Conservation (phyloP, 176 grass and related monocot species). For the Musa troglodytarum region DNA sequence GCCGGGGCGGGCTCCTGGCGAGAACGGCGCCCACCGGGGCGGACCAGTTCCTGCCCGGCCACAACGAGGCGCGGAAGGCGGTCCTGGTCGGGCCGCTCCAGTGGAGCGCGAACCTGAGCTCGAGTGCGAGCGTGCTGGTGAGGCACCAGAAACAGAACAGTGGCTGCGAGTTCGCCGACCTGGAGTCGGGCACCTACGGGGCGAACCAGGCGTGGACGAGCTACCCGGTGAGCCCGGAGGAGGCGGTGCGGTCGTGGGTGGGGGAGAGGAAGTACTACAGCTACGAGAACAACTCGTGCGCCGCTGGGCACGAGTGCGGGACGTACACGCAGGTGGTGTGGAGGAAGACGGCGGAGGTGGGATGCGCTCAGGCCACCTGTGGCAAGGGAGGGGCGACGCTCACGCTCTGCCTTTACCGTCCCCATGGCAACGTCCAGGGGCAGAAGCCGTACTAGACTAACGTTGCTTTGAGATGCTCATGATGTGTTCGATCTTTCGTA, state of each 20-base stretch:
- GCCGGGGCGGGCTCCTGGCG: background rate
- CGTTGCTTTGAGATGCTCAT: no score
- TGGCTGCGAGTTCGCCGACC: constrained; percentile 46
- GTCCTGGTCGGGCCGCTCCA: constrained; percentile 36
- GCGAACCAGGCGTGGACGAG: constrained; percentile 73
- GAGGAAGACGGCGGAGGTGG: constrained; percentile 39
- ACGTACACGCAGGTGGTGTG: constrained; percentile 96
- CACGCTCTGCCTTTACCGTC: constrained; percentile 64
- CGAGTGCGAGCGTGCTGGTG: constrained; percentile 13
- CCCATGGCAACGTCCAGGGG: constrained; percentile 65
- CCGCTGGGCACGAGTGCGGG: constrained; percentile 49
- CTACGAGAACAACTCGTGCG: constrained; percentile 57
- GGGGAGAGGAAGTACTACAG: constrained; percentile 41
- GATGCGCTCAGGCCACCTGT: constrained; percentile 68
- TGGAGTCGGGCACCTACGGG: constrained; percentile 37
- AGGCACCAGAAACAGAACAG: constrained; percentile 28
- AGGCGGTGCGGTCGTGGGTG: constrained; percentile 70
- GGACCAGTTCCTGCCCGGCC: constrained; percentile 42
- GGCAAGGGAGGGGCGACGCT: constrained; percentile 32
- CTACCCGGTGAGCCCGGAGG: constrained; percentile 36
- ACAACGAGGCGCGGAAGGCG: constrained; percentile 54
- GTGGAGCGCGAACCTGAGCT: constrained; percentile 43
- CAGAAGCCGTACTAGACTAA: constrained; percentile 55
- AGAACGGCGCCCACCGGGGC: constrained; percentile 9
- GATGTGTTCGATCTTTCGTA: no score